A percentile compares a stretch with the other conserved stretches of the same genome.
phyloP scores from a whole-genome alignment of 1,139 yeast genomes.

The Candida glucosophila region DNA sequence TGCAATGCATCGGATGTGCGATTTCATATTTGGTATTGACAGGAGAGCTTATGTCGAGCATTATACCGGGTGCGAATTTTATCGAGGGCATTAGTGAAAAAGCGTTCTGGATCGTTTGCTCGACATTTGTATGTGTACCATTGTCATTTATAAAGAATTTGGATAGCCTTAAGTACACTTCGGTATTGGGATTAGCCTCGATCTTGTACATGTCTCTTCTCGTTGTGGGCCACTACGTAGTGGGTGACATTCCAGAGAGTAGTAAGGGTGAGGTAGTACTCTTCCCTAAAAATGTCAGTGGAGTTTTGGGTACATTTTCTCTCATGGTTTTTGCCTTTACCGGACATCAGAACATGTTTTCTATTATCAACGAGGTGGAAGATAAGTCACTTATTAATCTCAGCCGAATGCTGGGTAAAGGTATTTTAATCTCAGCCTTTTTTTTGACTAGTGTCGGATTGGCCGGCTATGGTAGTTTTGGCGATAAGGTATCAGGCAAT shows the following conservation, averaged over 20 bases:
- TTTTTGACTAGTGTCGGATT: constrained; percentile 34
- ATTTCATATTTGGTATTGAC: constrained; percentile 36
- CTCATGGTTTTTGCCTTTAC: constrained; percentile 42
- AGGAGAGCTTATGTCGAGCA: constrained; percentile 40
- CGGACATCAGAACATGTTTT: constrained; percentile 45
- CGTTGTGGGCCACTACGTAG: constrained; percentile 28
- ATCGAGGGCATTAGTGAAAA: constrained; percentile 15
- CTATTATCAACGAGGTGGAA: constrained; percentile 42
- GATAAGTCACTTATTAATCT: constrained; percentile 47
- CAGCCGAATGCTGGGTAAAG: constrained; percentile 41
- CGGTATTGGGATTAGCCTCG: constrained; percentile 33
- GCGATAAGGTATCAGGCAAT: constrained; percentile 54
- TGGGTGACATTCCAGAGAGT: constrained; percentile 34
- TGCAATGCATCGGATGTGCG: constrained; percentile 61
- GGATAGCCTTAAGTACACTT: constrained; percentile 38
- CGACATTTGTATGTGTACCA: constrained; percentile 30
- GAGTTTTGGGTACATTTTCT: constrained; percentile 53
- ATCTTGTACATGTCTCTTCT: constrained; percentile 30
- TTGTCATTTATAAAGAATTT: constrained; percentile 34
- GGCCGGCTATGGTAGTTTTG: constrained; percentile 38
- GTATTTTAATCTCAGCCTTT: constrained; percentile 34
- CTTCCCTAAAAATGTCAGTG: constrained; percentile 50
- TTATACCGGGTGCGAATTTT: constrained; percentile 20
- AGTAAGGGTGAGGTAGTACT: constrained; percentile 48
- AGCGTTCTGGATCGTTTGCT: constrained; percentile 30